These are phyloP conservation scores for Chaetomiaceae sp. DNA, from an alignment of 2,329 filamentous ascomycete species.

Conservation along the genomic window DNA sequence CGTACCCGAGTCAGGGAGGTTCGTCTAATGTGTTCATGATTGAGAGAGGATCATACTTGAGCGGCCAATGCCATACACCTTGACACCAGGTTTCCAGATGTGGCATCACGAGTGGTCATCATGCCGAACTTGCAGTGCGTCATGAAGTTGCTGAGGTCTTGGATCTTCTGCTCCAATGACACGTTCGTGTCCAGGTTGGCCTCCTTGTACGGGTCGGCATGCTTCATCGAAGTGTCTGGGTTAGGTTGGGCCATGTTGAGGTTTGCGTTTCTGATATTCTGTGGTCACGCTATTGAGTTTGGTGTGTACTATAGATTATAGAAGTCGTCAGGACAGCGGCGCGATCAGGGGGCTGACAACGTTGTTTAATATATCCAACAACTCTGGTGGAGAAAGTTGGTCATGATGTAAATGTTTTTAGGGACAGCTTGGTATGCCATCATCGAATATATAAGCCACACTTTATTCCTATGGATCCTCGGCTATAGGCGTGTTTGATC, in stretches of 20 bases:
- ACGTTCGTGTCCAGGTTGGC: slow-evolving; percentile 63
- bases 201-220: slow-evolving; percentile 71
- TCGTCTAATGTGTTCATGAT: slow-evolving; percentile 17
- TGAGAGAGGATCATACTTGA: no score
- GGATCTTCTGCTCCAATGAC: slow-evolving; percentile 68
- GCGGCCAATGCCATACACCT: slow-evolving; percentile 81
- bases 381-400: background rate
- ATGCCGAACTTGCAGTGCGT: slow-evolving; percentile 76
- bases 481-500: no score
- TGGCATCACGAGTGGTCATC: slow-evolving; percentile 73
- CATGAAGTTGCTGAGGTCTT: slow-evolving; percentile 68
- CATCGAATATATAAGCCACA: background rate
- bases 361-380: background rate
- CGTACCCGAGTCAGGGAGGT: background rate
- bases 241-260: slow-evolving; percentile 32
- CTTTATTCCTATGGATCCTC: background rate
- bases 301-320: background rate
- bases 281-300: background rate
- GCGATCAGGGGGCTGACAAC: no score
- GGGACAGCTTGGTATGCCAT: background rate
- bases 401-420: slow-evolving; percentile 4
- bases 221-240: slow-evolving; percentile 59
- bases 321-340: no score
- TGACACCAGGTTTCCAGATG: slow-evolving; percentile 65
- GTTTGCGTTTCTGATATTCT: background rate